phyloP scores from a whole-genome alignment of 225 moss, liverwort and hornwort species.

The Straminergon stramineum region DNA sequence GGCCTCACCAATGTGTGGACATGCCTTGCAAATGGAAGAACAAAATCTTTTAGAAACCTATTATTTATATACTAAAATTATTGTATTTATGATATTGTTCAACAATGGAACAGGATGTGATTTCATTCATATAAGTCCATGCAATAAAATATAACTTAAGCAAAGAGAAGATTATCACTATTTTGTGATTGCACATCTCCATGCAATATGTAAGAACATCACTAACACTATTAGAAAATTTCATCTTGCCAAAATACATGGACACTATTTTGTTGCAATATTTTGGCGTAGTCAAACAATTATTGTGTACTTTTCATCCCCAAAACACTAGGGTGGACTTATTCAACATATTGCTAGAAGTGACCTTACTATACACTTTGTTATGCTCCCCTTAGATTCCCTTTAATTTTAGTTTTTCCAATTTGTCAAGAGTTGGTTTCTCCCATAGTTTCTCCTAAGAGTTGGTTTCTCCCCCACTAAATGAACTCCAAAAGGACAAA shows the following conservation, averaged over 20 bases:
- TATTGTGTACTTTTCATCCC: not conserved
- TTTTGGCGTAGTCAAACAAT: too few species aligned
- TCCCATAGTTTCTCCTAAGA: not conserved
- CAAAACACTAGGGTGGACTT: fast-evolving
- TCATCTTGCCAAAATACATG: not conserved
- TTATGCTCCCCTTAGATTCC: not conserved
- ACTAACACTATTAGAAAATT: not conserved
- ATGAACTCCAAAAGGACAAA: not conserved
- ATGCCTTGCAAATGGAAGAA: not conserved
- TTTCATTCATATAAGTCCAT: not conserved
- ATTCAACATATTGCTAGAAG: fast-evolving
- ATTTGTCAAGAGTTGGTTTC: not conserved
- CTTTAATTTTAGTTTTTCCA: not conserved
- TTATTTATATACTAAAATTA: not conserved
- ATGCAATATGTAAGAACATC: not conserved
- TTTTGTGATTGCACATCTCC: fast-evolving
- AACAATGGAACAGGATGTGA: too few species aligned
- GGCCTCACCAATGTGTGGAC: too few species aligned
- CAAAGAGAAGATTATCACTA: not conserved
- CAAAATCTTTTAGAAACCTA: not conserved
- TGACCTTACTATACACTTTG: too few species aligned
- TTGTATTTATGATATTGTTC: not conserved
- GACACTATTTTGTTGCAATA: not conserved
- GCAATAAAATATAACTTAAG: not conserved
- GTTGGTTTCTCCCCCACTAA: not conserved